phyloP scores from a whole-genome alignment of 2,329 filamentous ascomycete genomes.

The Xylaria sp. region DNA sequence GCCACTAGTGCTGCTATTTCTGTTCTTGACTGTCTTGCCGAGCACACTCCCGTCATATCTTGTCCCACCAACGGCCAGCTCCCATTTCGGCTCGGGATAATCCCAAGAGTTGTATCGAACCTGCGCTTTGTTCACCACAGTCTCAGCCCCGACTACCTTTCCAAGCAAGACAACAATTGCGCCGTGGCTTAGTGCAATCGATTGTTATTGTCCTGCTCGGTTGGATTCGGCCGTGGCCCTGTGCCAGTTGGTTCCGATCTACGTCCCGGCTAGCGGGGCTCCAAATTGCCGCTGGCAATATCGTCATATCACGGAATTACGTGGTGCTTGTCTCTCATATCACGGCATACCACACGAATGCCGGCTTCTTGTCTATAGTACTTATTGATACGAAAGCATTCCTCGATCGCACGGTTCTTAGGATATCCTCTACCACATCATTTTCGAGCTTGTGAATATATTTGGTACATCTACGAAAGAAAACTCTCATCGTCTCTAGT shows the following conservation, averaged over 20 bases:
- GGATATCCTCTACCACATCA: neutral
- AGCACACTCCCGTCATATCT: slow-evolving; percentile 2
- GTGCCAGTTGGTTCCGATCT: slow-evolving; percentile 26
- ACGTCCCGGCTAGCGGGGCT: slow-evolving; percentile 29
- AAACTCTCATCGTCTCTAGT: neutral
- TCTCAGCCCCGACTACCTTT: slow-evolving; percentile 2
- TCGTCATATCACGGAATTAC: slow-evolving; percentile 40
- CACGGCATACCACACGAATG: slow-evolving; percentile 31
- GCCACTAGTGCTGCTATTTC: neutral
- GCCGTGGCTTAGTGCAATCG: slow-evolving; percentile 17
- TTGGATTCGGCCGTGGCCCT: slow-evolving; percentile 24
- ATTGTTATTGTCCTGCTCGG: slow-evolving; percentile 15
- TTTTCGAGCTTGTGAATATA: neutral
- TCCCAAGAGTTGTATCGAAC: slow-evolving; percentile 4
- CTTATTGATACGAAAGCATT: neutral
- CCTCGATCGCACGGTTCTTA: neutral
- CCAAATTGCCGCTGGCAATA: slow-evolving; percentile 32
- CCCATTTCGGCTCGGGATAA: slow-evolving; percentile 17
- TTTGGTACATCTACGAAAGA: neutral
- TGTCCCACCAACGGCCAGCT: slow-evolving; percentile 4
- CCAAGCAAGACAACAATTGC: slow-evolving; percentile 1
- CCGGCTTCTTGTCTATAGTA: slow-evolving; percentile 2
- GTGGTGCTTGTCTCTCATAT: slow-evolving; percentile 31
- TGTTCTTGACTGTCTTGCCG: slow-evolving; percentile 5
- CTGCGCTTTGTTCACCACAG: slow-evolving; percentile 18